These are phyloP conservation scores for Magnolia sinica DNA, from an alignment of 164 flowering plant genomes.

Conservation along the genomic window DNA sequence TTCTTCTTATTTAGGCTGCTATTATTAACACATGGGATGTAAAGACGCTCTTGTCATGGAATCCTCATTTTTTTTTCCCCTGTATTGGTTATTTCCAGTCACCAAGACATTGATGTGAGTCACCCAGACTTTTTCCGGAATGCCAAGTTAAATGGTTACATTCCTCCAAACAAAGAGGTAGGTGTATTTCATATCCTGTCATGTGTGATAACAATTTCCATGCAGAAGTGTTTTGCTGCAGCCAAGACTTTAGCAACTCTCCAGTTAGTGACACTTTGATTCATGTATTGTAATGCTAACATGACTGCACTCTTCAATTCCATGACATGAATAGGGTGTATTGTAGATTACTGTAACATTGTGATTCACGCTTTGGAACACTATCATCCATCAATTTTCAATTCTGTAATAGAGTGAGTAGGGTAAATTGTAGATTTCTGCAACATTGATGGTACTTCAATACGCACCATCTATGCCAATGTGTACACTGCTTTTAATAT, in stretches of 20 bases:
- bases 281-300: no score
- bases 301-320: no score
- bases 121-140: conserved; percentile 91
- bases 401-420: not conserved
- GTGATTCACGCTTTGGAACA: not conserved
- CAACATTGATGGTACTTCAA: not conserved
- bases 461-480: no score
- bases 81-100: conserved; percentile 48
- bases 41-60: not conserved
- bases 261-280: not conserved
- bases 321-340: no score
- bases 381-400: not conserved
- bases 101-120: conserved; percentile 93
- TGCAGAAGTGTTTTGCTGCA: not conserved
- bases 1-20: conserved; percentile 1
- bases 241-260: not conserved
- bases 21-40: not conserved
- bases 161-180: conserved; percentile 97
- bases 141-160: conserved; percentile 80
- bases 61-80: not conserved
- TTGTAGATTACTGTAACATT: not conserved
- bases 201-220: not conserved
- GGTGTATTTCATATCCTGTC: not conserved
- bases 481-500: no score
- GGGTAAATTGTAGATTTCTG: not conserved